These are phyloP conservation scores for Pichia sp. DNA, from an alignment of 1,139 yeast genomes.

Conservation along the genomic window DNA sequence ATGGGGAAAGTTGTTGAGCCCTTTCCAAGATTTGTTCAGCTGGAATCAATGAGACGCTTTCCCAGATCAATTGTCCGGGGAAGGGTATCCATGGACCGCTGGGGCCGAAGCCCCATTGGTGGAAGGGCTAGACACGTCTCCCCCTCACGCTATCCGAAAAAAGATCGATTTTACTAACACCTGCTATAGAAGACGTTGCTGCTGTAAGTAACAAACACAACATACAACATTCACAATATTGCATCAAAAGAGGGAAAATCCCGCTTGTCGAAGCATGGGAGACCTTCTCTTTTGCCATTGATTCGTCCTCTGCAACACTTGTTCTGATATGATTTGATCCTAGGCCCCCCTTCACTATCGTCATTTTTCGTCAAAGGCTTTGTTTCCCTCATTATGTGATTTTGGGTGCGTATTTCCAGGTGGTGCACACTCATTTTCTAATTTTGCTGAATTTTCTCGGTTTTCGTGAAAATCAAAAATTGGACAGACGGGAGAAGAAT, in stretches of 20 bases:
- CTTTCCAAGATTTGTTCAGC: not conserved
- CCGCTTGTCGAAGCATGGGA: not conserved
- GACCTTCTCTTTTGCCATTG: not conserved
- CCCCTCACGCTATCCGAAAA: not conserved
- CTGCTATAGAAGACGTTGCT: constrained; percentile 8
- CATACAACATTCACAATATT: no score
- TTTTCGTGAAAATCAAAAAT: not conserved
- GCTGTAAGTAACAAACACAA: constrained; percentile 5
- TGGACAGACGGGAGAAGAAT: not conserved
- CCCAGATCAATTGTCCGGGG: no score
- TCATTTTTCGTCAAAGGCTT: not conserved
- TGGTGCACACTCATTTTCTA: not conserved
- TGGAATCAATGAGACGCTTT: not conserved
- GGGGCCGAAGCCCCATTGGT: not conserved
- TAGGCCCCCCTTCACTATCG: not conserved
- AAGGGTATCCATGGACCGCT: not conserved
- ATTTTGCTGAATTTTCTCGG: not conserved
- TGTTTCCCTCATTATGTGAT: not conserved
- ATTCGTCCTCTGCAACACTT: not conserved
- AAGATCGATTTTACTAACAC: constrained; percentile 1
- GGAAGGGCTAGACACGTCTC: not conserved
- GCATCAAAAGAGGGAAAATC: not conserved
- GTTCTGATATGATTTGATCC: not conserved
- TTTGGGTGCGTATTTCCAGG: not conserved
- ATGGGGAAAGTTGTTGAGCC: not conserved